Base-by-base conservation (phyloP, 2,329 filamentous ascomycete species). In the Gnomoniopsis sp. region DNA sequence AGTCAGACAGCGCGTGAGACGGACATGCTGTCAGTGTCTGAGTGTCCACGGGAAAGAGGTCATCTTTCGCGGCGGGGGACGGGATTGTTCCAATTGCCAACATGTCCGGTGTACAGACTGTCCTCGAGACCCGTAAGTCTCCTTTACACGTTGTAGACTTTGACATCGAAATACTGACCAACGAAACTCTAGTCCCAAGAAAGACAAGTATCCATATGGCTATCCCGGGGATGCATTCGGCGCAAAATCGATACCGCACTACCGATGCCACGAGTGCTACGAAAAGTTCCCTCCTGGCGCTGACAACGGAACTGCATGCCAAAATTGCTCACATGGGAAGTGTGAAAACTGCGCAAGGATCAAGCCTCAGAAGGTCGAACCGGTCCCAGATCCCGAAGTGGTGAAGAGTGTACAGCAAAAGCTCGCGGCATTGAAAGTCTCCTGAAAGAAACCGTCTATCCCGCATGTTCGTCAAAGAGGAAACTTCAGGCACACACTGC, bases 101-200 rank as follows among this genome's bases (percentile, higher is more conserved):
- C 92, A 96, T 71, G 71, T 80, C 53, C 86, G 90, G 55, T 96
- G 91, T 77, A 90, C 86, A 43, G 88, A 88, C 69, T 96, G 91
- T 71, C 90, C 90, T 30, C 81, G 91, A 66, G 87, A 91, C 67
- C 91, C 91, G 81, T 91, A 83, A 71, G 88, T 86, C 55, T 41
- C 44, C 26, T 47, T 23, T 14, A 17, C 23, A 12, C 3, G 12
- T 21, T 26, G 26, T 41, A 33, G 6, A 53, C 59, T 33, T 36
- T 26, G 21, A 36, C 19, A 14, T 43, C 36, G 38, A 53, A 64
- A 60, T 57, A 17, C 60, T 65, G 44, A 63, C 53, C 53, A 58
- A 64, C 65, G 63, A 23, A 1, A 30, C 49, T 14, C 23, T 66
- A 88, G 85, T 51, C 77, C 86, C 61, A 89, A 88, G 74, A 85